Conservation (phyloP, 2,329 filamentous ascomycete species). For the Microdochium nivale region DNA sequence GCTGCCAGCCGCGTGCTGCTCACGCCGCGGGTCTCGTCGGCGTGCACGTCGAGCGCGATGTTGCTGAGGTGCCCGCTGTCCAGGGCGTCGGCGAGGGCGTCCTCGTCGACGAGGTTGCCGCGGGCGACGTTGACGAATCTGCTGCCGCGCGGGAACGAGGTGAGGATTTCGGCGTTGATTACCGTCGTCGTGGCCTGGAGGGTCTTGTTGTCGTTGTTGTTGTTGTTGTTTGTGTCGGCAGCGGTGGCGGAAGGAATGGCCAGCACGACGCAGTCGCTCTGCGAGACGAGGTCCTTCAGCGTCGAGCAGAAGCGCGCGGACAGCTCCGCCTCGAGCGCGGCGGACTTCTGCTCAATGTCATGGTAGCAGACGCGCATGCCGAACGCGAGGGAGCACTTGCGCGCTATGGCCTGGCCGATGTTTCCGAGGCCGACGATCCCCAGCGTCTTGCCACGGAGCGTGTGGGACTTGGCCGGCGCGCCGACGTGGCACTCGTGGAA, state of each 20-base stretch:
- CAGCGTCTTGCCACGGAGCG: slow-evolving; percentile 51
- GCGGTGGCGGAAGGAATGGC: slow-evolving; percentile 37
- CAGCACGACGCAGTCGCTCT: slow-evolving; percentile 52
- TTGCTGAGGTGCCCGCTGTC: slow-evolving; percentile 38
- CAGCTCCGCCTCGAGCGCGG: slow-evolving; percentile 29
- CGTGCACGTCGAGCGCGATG: slow-evolving; percentile 57
- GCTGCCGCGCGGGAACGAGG: slow-evolving; percentile 41
- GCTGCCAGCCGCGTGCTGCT: slow-evolving; percentile 31
- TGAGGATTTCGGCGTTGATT: slow-evolving; percentile 38
- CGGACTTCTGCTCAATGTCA: slow-evolving; percentile 44
- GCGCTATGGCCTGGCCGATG: slow-evolving; percentile 54
- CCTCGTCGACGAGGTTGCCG: slow-evolving; percentile 56
- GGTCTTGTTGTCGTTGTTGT: slow-evolving; percentile 26
- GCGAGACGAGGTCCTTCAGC: slow-evolving; percentile 41
- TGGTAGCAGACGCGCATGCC: slow-evolving; percentile 60
- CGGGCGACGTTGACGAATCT: slow-evolving; percentile 59
- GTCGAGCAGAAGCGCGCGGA: slow-evolving; percentile 39
- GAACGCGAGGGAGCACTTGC: slow-evolving; percentile 46
- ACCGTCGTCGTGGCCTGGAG: slow-evolving; percentile 16
- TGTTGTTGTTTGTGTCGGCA: slow-evolving; percentile 4
- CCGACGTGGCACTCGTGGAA: slow-evolving; percentile 53
- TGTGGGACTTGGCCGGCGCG: slow-evolving; percentile 51
- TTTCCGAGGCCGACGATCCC: slow-evolving; percentile 65
- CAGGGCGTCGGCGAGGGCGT: slow-evolving; percentile 51
- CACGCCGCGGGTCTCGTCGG: slow-evolving; percentile 44